Base-by-base conservation (phyloP, 176 grass and related monocot genomes). In the Ensete ventricosum region DNA sequence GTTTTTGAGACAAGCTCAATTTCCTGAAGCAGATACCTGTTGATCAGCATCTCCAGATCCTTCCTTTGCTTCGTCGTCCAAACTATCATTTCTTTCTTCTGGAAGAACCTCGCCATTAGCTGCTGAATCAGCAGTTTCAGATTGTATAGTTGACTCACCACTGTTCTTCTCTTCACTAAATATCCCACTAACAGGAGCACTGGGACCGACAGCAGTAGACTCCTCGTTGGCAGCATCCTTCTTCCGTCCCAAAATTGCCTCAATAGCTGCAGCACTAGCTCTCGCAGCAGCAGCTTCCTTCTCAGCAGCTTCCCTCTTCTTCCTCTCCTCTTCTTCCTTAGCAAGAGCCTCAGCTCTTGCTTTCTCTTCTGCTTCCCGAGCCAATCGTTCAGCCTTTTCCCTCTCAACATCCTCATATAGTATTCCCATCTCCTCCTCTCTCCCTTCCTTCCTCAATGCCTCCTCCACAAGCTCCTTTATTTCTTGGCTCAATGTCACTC, bases 201-300 rank as follows among this genome's bases (percentile, higher is more conserved):
- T 54, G 50, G 71, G 17, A 63, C 70, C 76, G 53, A 64, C 27
- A 24, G 60, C 19, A 78, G 78, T 16, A 0, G 48, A 73, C 73
- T 54, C 79, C 19, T 77, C 66, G 52, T 78, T 74, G n/a, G 60
- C 71, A 62, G 83, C 85, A 1, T 58, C 81, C 72, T 84, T 91
- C 86, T 66, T 91, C 73, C 86, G 74, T 13, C 83, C 88, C 50
- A 93, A 77, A 48, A 96, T 82, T 26, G 89, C 82, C 62, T 89
- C 83, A 66, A 96, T 89, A 71, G 92, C 93, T 64, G 85, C 93
- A 48, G 87, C 80, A 77, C 93, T 96, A 58, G 89, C 93, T 76
- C 81, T 86, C 11, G 93, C 89, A 11, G 87, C 87, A 66, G 93
- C 93, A 10, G 75, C 89, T 2, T 96, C 89, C 81, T 86, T 86